Conservation (phyloP, 768 basidiomycete species). For the Tricholoma sp. region DNA sequence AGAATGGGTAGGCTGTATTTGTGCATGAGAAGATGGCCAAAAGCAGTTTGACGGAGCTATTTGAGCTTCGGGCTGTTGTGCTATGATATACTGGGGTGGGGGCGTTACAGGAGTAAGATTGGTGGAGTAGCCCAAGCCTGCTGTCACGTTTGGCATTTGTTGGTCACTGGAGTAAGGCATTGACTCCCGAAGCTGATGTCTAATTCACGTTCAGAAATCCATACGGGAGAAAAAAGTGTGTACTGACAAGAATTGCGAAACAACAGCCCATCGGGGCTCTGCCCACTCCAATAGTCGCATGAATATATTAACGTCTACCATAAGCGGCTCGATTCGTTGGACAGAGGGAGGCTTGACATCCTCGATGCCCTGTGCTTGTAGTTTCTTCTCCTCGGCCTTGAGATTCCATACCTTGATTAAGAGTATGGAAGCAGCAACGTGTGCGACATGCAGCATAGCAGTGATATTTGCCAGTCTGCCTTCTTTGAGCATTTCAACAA, state of each 20-base stretch:
- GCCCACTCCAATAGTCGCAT: conserved; percentile 37
- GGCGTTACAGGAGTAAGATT: background rate
- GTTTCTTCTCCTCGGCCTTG: conserved; percentile 38
- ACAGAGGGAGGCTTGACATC: conserved; percentile 30
- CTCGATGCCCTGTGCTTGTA: conserved; percentile 18
- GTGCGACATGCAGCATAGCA: conserved; percentile 38
- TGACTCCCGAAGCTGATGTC: conserved; percentile 9
- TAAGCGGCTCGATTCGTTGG: conserved; percentile 28
- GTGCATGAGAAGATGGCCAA: background rate
- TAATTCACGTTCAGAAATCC: conserved; percentile 1
- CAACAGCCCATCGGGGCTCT: conserved; percentile 30
- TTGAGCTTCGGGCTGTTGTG: background rate
- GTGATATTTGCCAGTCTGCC: conserved; percentile 40
- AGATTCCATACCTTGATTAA: conserved; percentile 57
- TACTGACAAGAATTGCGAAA: conserved; percentile 27
- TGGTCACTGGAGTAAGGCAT: background rate
- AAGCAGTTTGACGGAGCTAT: background rate
- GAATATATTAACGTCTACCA: conserved; percentile 35
- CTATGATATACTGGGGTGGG: background rate
- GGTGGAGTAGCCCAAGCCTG: background rate
- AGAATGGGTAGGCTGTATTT: background rate
- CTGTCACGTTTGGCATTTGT: background rate
- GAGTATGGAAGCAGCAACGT: conserved; percentile 48
- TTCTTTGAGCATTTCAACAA: conserved; percentile 47
- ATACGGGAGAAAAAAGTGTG: background rate